Conservation (phyloP, 345 rosid species). For the Mangifera indica region DNA sequence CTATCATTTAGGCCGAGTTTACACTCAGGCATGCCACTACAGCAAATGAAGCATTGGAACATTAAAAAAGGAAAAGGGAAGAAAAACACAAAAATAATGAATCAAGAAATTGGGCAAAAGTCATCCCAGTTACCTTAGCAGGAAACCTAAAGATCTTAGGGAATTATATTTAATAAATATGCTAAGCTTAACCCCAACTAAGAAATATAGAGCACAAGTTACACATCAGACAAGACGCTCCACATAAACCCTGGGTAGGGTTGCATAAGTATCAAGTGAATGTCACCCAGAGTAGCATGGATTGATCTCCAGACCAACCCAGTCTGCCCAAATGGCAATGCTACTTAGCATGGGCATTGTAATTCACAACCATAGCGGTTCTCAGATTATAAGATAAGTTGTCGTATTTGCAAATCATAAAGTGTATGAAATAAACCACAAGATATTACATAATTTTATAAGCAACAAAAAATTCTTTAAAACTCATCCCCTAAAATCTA, state of each 20-base stretch:
- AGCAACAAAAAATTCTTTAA: neutral
- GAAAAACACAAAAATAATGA: neutral
- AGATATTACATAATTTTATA: neutral
- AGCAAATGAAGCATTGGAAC: slow-evolving; percentile 14
- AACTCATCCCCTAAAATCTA: neutral
- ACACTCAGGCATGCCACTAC: slow-evolving; percentile 87
- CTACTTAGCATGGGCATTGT: neutral
- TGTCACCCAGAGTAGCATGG: neutral
- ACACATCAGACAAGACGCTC: neutral
- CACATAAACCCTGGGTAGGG: slow-evolving; percentile 7
- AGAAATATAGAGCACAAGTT: neutral
- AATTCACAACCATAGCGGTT: neutral
- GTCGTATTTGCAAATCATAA: neutral
- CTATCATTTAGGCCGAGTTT: slow-evolving; percentile 82
- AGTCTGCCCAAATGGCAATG: neutral
- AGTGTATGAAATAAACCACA: neutral
- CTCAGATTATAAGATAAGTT: slow-evolving; percentile 4
- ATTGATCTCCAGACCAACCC: neutral
- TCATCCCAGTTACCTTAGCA: neutral
- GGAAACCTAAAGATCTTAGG: neutral
- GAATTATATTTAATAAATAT: neutral
- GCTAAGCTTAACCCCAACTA: neutral
- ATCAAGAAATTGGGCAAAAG: neutral
- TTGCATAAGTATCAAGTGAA: neutral
- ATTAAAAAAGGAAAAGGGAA: neutral